These are phyloP conservation scores for Marasmius oreades DNA, from an alignment of 1,284 basidiomycete species.

Conservation along the genomic window DNA sequence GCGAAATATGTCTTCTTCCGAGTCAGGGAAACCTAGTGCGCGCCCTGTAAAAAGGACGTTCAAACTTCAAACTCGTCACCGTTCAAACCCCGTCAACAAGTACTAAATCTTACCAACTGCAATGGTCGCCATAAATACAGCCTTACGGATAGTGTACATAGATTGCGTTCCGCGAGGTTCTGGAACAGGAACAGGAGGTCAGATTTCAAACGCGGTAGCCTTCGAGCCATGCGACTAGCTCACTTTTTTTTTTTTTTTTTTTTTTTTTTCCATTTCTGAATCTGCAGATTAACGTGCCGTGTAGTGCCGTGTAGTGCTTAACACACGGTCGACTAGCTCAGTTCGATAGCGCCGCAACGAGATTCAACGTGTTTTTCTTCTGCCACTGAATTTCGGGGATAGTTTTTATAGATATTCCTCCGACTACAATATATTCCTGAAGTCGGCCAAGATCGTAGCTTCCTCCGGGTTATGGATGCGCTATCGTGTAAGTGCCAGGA, in stretches of 20 bases:
- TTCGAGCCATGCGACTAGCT: constrained; percentile 5
- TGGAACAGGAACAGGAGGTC: constrained; percentile 48
- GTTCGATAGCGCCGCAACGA: constrained; percentile 49
- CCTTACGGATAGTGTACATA: constrained; percentile 44
- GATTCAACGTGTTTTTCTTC: constrained; percentile 70
- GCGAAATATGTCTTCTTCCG: constrained; percentile 39
- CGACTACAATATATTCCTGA: constrained; percentile 38
- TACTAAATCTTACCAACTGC: constrained; percentile 32
- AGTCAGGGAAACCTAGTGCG: constrained; percentile 47
- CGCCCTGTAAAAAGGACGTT: constrained; percentile 31
- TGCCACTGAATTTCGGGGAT: constrained; percentile 57
- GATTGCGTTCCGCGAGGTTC: constrained; percentile 29
- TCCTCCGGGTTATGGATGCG: constrained; percentile 41
- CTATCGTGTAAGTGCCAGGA: constrained; percentile 36
- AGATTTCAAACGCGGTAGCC: neutral
- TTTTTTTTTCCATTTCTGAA: too few relatives aligned
- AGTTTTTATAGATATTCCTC: constrained; percentile 46
- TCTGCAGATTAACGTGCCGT: too few relatives aligned
- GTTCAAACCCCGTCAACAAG: too few relatives aligned
- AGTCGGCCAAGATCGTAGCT: constrained; percentile 41
- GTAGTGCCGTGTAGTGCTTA: too few relatives aligned
- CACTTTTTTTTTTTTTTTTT: too few relatives aligned
- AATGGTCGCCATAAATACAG: constrained; percentile 45
- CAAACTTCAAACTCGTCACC: too few relatives aligned
- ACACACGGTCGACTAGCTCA: too few relatives aligned